Evolutionary conservation across 2,329 filamentous ascomycete species (phyloP).

Genomic region (Scedosporium minutisporum): DNA sequence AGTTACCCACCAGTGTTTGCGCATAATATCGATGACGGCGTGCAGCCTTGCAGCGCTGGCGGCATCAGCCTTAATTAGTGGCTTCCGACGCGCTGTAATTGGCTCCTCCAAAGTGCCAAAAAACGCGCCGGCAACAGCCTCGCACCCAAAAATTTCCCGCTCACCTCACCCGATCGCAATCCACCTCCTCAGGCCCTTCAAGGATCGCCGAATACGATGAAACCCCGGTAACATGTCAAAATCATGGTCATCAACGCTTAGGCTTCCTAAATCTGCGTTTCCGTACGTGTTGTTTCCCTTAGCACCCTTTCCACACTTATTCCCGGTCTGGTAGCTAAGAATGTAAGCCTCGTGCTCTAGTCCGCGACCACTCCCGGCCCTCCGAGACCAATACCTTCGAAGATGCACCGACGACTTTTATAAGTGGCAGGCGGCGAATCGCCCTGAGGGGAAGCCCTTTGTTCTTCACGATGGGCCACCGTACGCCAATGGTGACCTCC

Average conservation of each 20-base stretch:
- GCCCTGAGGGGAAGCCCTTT: conserved; percentile 53
- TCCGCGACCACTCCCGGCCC: conserved; percentile 39
- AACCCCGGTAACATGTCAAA: conserved; percentile 30
- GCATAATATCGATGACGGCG: background rate
- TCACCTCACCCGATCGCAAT: background rate
- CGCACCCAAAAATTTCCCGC: conserved; percentile 1
- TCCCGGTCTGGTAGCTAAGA: conserved; percentile 6
- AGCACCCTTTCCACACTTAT: too few relatives aligned
- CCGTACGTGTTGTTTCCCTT: conserved; percentile 38
- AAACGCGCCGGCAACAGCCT: background rate
- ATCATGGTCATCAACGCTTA: conserved; percentile 65
- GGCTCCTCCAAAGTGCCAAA: too few relatives aligned
- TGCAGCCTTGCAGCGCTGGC: background rate
- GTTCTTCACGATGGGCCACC: conserved; percentile 91
- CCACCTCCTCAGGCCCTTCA: background rate
- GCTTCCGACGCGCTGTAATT: background rate
- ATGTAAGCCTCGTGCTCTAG: conserved; percentile 20
- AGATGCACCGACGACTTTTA: conserved; percentile 84
- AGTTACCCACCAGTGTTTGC: too few relatives aligned
- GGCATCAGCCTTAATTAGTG: background rate
- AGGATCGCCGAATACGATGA: conserved; percentile 1
- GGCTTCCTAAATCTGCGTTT: conserved; percentile 65
- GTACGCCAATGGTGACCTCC: conserved; percentile 87
- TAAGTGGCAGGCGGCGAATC: conserved; percentile 63
- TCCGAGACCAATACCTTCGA: conserved; percentile 52